Evolutionary conservation across 2,329 filamentous ascomycete genomes (phyloP), one percentile per base, ranked within the genome.

Genomic region (Microdochium trichocladiopsis): DNA sequence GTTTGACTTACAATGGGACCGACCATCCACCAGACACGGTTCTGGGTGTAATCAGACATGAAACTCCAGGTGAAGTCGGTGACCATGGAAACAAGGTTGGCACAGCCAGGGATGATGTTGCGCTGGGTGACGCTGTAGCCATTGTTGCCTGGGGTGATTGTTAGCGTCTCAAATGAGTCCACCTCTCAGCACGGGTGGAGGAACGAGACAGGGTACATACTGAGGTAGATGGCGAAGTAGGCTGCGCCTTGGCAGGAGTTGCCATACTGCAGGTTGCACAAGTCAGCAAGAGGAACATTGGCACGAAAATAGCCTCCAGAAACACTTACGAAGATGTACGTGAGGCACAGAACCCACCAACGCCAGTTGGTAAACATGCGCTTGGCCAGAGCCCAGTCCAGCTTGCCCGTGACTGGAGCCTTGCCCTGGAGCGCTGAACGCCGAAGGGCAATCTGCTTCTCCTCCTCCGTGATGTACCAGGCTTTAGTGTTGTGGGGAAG

Each of bases 401-500:
- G 51, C 21, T 56, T 58, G 10, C 50, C 50, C 3, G 54, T 59
- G 8, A 62, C 60, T 33, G 59, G 51, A 6, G 61, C 63, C 25
- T 61, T 64, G 12, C 64, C 61, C 1, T 55, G 48, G 25, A 54
- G 58, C 21, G 52, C 54, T 1, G 62, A 57, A 2, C 63, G 60
- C 48, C 55, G 41, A 14, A 58, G 37, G 1, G 63, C 64, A 16
- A 63, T 37, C 10, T 50, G 41, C 14, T 56, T 52, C 36, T 66
- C 63, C 24, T 57, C 56, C 11, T 56, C 52, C 25, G 57, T 63
- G 12, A 66, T 54, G 28, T 59, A 65, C 58, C 57, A 62, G 8
- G 63, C 55, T 23, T 50, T 57, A 9, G 58, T 66, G 28, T 56
- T 64, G 45, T 62, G 56, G 10, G 63, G 63, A 12, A 58, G 58